These are phyloP conservation scores for Aspergillus panamensis DNA, from an alignment of 495 filamentous ascomycete genomes.

Conservation along the genomic window DNA sequence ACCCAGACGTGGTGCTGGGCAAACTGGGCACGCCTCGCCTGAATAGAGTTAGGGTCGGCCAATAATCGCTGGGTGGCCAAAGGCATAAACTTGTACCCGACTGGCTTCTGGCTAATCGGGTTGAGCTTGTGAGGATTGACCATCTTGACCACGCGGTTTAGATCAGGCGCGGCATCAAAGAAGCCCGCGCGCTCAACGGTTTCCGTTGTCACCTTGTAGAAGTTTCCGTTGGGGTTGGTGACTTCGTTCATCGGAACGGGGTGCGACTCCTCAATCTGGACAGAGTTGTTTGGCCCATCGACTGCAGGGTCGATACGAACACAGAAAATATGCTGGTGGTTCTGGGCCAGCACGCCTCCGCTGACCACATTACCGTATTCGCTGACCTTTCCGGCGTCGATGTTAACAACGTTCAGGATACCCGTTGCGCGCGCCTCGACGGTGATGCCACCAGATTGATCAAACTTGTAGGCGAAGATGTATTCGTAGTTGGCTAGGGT, in stretches of 20 bases:
- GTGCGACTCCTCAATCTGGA: constrained; percentile 70
- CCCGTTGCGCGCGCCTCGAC: constrained; percentile 87
- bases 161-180: constrained; percentile 60
- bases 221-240: constrained; percentile 81
- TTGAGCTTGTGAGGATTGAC: constrained; percentile 67
- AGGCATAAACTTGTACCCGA: constrained; percentile 78
- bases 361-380: constrained; percentile 83
- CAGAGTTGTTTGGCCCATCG: constrained; percentile 68
- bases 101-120: constrained; percentile 68
- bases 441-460: constrained; percentile 75
- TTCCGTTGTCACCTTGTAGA: constrained; percentile 64
- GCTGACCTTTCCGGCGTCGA: constrained; percentile 57
- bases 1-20: constrained; percentile 85
- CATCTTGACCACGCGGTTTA: constrained; percentile 79
- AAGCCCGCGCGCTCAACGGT: constrained; percentile 62
- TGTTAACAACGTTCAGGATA: constrained; percentile 83
- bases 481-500: constrained; percentile 86
- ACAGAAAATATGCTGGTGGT: constrained; percentile 91
- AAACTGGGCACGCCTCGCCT: constrained; percentile 79
- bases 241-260: constrained; percentile 62
- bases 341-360: constrained; percentile 75
- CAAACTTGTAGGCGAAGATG: constrained; percentile 83
- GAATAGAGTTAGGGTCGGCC: constrained; percentile 67
- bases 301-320: constrained; percentile 84
- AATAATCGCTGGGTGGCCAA: constrained; percentile 77